A percentile compares a stretch with the other conserved stretches of the same genome.
phyloP scores from a whole-genome alignment of 208 protist species.

The Angomonas deanei region DNA sequence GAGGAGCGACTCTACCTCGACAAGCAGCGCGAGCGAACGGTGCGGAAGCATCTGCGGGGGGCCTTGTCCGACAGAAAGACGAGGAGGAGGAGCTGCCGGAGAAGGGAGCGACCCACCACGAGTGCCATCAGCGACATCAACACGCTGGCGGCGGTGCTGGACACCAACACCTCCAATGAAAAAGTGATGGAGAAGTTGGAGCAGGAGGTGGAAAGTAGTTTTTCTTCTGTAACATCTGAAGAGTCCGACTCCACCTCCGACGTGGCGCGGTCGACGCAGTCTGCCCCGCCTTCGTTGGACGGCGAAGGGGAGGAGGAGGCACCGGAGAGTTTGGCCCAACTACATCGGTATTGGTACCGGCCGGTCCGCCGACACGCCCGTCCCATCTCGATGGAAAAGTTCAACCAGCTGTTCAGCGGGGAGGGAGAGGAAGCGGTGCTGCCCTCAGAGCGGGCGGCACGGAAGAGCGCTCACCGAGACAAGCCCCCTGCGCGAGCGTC shows the following conservation, averaged over 20 bases:
- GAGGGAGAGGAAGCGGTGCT: background rate
- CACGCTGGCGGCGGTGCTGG: background rate
- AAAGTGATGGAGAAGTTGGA: background rate
- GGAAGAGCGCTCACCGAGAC: background rate
- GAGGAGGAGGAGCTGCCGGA: background rate
- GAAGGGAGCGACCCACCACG: background rate
- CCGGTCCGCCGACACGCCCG: background rate
- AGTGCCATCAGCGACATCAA: background rate
- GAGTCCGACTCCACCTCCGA: background rate
- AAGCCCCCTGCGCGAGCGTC: background rate
- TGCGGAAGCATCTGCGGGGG: background rate
- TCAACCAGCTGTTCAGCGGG: background rate
- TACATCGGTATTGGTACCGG: background rate
- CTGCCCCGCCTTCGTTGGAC: background rate
- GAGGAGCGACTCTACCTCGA: conserved; percentile 11
- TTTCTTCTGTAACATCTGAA: background rate
- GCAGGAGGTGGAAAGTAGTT: background rate
- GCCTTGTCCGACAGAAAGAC: background rate
- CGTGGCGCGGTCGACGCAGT: background rate
- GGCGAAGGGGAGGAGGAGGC: background rate
- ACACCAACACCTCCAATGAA: background rate
- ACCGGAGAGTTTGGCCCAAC: background rate
- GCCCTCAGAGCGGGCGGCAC: conserved; percentile 3
- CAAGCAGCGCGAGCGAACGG: background rate
- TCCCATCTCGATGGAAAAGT: background rate